These are phyloP conservation scores for Delonix regia DNA, from an alignment of 306 rosid species.

Conservation along the genomic window DNA sequence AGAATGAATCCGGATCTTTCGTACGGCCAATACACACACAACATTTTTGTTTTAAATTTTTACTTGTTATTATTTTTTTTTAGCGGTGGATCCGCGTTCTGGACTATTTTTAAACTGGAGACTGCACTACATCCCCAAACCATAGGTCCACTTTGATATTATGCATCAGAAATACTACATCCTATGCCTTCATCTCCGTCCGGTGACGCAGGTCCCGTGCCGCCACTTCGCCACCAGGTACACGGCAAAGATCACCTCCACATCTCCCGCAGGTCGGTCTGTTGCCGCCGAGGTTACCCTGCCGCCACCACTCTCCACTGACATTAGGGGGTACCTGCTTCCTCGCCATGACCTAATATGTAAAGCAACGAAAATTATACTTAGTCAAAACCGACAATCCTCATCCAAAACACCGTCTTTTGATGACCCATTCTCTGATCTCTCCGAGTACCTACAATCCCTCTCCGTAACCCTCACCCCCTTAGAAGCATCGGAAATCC, in stretches of 20 bases:
- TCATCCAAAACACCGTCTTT: conserved; percentile 8
- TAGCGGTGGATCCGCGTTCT: no score
- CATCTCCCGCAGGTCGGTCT: conserved; percentile 71
- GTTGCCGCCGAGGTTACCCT: conserved; percentile 74
- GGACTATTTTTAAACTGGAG: not conserved
- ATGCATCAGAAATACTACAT: conserved; percentile 42
- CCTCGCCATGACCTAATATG: conserved; percentile 87
- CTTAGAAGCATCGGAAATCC: conserved; percentile 83
- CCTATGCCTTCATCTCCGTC: not conserved
- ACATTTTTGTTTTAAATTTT: no score
- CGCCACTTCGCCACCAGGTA: conserved; percentile 77
- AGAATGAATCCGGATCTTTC: no score
- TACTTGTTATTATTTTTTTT: no score
- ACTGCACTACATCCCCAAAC: not conserved
- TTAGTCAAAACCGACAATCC: conserved; percentile 38
- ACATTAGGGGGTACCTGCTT: conserved; percentile 69
- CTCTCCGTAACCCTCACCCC: conserved; percentile 70
- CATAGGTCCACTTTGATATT: not conserved
- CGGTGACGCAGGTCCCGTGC: not conserved
- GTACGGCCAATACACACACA: no score
- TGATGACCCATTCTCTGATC: conserved; percentile 76
- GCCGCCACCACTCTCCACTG: conserved; percentile 61
- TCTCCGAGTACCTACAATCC: conserved; percentile 65
- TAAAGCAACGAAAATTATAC: conserved; percentile 77
- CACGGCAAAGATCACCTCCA: conserved; percentile 80